Evolutionary conservation across 768 basidiomycete species (phyloP), one percentile per base, ranked within the genome.

Genomic region (Suillus paluster): DNA sequence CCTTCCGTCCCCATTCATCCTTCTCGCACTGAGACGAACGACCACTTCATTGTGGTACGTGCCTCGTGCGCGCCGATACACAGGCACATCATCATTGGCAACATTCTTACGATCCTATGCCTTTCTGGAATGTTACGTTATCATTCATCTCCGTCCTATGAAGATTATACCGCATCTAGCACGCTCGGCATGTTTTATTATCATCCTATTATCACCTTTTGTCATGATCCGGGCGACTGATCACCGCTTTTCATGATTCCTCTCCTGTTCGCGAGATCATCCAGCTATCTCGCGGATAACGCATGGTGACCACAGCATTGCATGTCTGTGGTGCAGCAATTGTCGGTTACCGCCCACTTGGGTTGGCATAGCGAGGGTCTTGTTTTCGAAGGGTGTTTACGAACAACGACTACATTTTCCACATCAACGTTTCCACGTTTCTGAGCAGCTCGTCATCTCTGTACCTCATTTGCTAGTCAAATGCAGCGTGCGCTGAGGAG

Each of bases 21-120:
- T 79, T 83, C 76, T 69, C 71, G 70, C 74, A 82, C 84, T 86
- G 74, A 83, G 81, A 84, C 83, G 87, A 59, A 88, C 87, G 88
- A 90, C 87, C 89, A 84, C 89, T 91, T 91, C 61, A 74, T 69
- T 91, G 90, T 84, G 89, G 89, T 86, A 80, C 86, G 88, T 87
- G 83, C 83, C 84, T 88, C 87, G 86, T 81, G 81, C 81, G 78
- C 80, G 87, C 89, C 89, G 77, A 92, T 72, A 90, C 91, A 88
- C 80, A 73, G 89, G 89, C 86, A 73, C 71, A 61, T 83, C 83
- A 76, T 77, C 74, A 66, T 64, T 70, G 49, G 30, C 49, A 8
- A n/a, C 49, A 33, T 30, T 75, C 71, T 66, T 68, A 73, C 74
- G 70, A 25, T 56, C 42, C 59, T 55, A n/a, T 55, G 60, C 65